Evolutionary conservation across 2,329 filamentous ascomycete species (phyloP), one percentile per base, ranked within the genome.

Genomic region (Beauveria sp.): DNA sequence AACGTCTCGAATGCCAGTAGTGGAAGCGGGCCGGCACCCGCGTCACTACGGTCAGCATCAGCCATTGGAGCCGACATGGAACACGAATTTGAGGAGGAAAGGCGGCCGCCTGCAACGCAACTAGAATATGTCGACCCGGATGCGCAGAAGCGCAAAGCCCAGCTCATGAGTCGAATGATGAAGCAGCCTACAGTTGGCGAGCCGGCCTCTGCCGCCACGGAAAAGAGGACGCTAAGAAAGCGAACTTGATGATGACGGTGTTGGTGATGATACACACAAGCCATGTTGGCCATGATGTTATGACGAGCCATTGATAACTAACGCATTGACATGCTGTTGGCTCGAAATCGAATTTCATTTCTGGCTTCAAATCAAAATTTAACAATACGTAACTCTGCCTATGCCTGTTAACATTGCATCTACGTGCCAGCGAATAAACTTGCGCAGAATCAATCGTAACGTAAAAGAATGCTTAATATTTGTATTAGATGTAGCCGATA

Each of bases 1-100:
- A 86, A 85, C 67, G 77, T 77, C 3, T 86, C 83, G 2, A 79
- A 78, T 1, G 75, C 75, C 5, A 83, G 81, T 59, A 80, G 73
- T 58, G 75, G 71, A 50, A 79, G 80, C 60, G 74, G 73, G 24
- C 75, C 75, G 0, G 71, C 70, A 18, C 66, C 73, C 12, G 67
- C 68, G 22, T 66, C 42, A 60, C 60, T 26, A 26, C 28, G 62
- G 38, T 57, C 58, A 3, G 52, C 57, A 4, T 61, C 65, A 7
- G 60, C 63, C 9, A 40, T 60, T 16, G 60, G 59, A n/a, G 56
- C n/a, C 14, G 50, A 59, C 22, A 51, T 54, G 45, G 68, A 69
- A 9, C 66, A 67, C n/a, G 67, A 64, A 34, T 66, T 66, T 14
- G 65, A 67, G n/a, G 67, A 69, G 14, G 70, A 71, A 48, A 59